phyloP scores from a whole-genome alignment of 257 asterid genomes.

The Fraxinus americana region DNA sequence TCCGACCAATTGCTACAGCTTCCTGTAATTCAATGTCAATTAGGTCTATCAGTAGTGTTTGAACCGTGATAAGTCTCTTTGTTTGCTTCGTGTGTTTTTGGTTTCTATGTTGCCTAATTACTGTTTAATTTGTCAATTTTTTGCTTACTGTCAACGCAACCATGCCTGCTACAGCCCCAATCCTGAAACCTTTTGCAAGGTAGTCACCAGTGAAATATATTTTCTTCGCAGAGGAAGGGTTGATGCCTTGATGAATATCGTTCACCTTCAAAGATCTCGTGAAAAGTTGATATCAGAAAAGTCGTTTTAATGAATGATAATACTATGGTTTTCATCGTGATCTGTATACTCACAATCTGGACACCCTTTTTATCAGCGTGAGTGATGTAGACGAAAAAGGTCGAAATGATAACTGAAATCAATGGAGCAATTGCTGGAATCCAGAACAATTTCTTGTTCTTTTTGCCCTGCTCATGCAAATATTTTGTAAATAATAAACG shows the following conservation, averaged over 20 bases:
- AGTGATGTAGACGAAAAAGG: slow-evolving; percentile 60
- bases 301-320: neutral
- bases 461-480: slow-evolving; percentile 54
- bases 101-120: too few relatives aligned
- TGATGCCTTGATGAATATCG: slow-evolving; percentile 52
- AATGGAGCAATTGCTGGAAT: slow-evolving; percentile 79
- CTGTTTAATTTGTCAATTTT: neutral
- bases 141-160: slow-evolving; percentile 61
- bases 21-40: slow-evolving; percentile 43
- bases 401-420: slow-evolving; percentile 65
- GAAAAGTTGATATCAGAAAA: neutral
- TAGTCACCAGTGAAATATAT: slow-evolving; percentile 61
- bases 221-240: slow-evolving; percentile 54
- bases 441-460: slow-evolving; percentile 65
- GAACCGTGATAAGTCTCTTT: neutral
- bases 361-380: slow-evolving; percentile 74
- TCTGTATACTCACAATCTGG: slow-evolving; percentile 46
- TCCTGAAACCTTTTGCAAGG: slow-evolving; percentile 56
- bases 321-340: neutral
- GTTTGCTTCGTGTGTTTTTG: neutral
- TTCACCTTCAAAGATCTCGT: slow-evolving; percentile 40
- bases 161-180: slow-evolving; percentile 64
- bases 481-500: neutral
- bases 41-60: neutral
- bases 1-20: slow-evolving; percentile 82